Conservation (phyloP, 106 monocot genomes). For the Dendrobium huoshanense region DNA sequence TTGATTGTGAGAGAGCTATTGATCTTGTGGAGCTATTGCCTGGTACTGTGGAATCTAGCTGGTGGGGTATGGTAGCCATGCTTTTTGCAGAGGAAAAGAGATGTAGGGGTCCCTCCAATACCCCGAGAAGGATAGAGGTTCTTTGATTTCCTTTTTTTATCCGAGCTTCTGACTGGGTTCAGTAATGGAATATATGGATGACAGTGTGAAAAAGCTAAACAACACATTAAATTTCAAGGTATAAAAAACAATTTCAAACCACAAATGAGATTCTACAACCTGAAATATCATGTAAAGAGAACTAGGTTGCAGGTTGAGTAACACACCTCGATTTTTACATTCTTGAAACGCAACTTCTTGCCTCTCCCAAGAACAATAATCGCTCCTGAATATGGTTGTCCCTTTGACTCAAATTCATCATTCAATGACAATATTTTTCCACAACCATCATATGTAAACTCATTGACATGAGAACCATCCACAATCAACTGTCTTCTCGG, state of each 20-base stretch:
- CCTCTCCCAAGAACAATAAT: conserved; percentile 84
- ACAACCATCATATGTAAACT: conserved; percentile 91
- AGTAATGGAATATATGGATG: not conserved
- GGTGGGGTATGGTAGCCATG: too few relatives aligned
- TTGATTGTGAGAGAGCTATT: too few relatives aligned
- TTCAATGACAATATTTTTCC: conserved; percentile 62
- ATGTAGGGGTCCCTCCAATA: too few relatives aligned
- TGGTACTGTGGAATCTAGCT: too few relatives aligned
- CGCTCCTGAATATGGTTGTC: conserved; percentile 25
- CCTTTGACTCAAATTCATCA: conserved; percentile 57
- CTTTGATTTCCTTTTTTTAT: too few relatives aligned
- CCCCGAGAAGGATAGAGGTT: too few relatives aligned
- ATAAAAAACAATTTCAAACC: not conserved
- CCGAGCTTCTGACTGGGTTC: too few relatives aligned
- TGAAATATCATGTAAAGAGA: not conserved
- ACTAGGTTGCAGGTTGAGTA: not conserved
- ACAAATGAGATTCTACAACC: not conserved
- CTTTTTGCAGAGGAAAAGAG: too few relatives aligned
- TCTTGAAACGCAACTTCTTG: conserved; percentile 80
- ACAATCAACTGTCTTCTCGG: conserved; percentile 76
- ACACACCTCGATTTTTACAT: conserved; percentile 94
- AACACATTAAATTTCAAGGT: not conserved
- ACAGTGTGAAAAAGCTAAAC: not conserved
- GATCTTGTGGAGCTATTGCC: too few relatives aligned
- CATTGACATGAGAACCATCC: conserved; percentile 62